Base-by-base conservation (phyloP, 306 rosid genomes). In the Vicia faba region DNA sequence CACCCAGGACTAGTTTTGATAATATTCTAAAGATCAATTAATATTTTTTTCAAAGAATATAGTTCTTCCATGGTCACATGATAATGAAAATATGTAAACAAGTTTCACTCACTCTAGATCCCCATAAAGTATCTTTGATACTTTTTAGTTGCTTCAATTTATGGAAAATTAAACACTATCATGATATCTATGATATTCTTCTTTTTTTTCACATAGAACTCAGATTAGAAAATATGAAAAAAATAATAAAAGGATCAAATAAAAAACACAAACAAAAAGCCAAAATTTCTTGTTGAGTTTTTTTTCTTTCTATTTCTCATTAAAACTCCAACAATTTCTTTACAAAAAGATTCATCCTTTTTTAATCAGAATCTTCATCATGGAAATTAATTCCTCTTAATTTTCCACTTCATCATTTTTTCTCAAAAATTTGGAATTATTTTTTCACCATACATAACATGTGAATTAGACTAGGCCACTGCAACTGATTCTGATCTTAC, bases 391-490 rank as follows among this genome's bases (percentile, higher is more conserved):
- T 61, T 73, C 25, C 54, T 51, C 46, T 61, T 55, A 55, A 55
- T 50, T 61, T 64, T 28, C 35, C 54, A 23, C 69, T 6, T 51
- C 65, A 12, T 54, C 6, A 16, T 43, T 40, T 64, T 49, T 51
- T 19, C 12, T 40, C 45, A 64, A 69, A 69, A 79, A 68, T 51
- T 71, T 69, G 61, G 68, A 54, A 33, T 61, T 46, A 74, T 39
- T 53, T 19, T 70, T 81, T 50, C 40, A 7, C 2, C 40, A 16
- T 3, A 48, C 38, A 40, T 33, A 28, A 16, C 29, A 45, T 57
- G 18, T 28, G 56, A 26, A 83, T 84, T 78, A 92, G 71, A 91
- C 87, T 78, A 92, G 76, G 93, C 88, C 23, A 92, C 98, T 11
- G 75, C 84, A 46, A 92, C 93, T 11, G 91, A 80, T 46, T 86